Conservation (phyloP, 768 basidiomycete genomes). For the Gyrodon lividus region DNA sequence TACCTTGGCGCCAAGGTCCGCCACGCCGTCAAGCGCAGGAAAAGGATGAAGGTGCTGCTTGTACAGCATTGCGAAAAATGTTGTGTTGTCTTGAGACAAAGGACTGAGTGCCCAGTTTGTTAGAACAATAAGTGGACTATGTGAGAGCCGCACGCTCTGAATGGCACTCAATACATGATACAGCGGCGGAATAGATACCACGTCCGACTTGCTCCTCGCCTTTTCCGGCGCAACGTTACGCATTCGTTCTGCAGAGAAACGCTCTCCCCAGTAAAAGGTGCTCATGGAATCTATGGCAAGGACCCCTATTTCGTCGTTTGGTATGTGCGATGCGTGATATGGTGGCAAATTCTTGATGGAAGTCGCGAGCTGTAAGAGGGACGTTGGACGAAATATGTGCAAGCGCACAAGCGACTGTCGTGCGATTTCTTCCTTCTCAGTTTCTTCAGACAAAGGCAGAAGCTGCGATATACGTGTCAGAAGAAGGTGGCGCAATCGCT, state of each 20-base stretch:
- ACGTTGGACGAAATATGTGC: constrained; percentile 68
- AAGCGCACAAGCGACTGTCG: constrained; percentile 48
- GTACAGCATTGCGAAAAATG: constrained; percentile 33
- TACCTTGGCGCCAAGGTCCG: constrained; percentile 15
- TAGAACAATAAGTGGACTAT: constrained; percentile 51
- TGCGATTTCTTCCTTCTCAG: constrained; percentile 30
- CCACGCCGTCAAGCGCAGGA: constrained; percentile 27
- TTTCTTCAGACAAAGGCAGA: constrained; percentile 20
- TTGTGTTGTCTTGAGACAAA: constrained; percentile 7
- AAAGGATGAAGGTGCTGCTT: constrained; percentile 54
- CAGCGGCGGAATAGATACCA: constrained; percentile 33
- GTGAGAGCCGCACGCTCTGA: constrained; percentile 44
- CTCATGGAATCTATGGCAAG: constrained; percentile 76
- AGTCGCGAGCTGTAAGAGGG: constrained; percentile 66
- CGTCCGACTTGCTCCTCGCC: not conserved
- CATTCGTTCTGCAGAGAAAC: constrained; percentile 58
- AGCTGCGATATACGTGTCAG: constrained; percentile 41
- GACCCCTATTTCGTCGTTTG: constrained; percentile 57
- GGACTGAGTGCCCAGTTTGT: constrained; percentile 61
- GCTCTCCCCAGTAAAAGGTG: constrained; percentile 77
- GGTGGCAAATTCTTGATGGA: constrained; percentile 58
- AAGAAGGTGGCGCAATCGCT: constrained; percentile 54
- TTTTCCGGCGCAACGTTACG: constrained; percentile 23
- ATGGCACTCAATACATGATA: constrained; percentile 50
- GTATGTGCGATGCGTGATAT: constrained; percentile 49